phyloP scores from a whole-genome alignment of 2,329 filamentous ascomycete species.

The Beauveria caledonica region DNA sequence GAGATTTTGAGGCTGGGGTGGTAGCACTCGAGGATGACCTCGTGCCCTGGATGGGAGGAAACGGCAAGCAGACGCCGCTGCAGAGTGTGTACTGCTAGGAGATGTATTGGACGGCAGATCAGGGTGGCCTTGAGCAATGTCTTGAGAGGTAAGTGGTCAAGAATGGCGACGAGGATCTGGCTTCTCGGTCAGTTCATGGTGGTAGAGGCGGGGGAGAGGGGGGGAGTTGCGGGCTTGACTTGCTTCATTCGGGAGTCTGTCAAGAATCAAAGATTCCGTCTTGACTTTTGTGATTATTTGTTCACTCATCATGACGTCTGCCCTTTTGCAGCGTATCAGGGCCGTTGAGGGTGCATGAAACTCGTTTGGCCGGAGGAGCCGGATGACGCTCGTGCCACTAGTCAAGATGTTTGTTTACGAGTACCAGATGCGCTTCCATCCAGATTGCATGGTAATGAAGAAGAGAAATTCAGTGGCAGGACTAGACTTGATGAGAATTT shows the following conservation, averaged over 20 bases:
- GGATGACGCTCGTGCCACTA: too few species aligned
- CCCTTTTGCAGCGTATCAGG: neutral
- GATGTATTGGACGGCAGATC: neutral
- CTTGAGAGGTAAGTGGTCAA: neutral
- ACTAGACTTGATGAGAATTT: too few species aligned
- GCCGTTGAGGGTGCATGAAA: too few species aligned
- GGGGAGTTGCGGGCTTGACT: neutral
- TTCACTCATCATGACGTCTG: neutral
- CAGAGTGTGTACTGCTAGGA: neutral
- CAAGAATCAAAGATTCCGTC: neutral
- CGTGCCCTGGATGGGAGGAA: constrained; percentile 50
- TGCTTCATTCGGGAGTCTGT: constrained; percentile 6
- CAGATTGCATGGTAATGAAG: too few species aligned
- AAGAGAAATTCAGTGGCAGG: too few species aligned
- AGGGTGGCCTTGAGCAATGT: neutral
- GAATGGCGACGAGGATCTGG: constrained; percentile 2
- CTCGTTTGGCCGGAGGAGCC: too few species aligned
- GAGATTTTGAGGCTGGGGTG: constrained; percentile 61
- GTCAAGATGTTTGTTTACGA: too few species aligned
- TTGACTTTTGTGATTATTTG: neutral
- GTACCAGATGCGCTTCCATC: too few species aligned
- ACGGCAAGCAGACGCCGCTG: constrained; percentile 23
- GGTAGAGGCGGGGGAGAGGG: neutral
- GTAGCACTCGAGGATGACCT: constrained; percentile 70
- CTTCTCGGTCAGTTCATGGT: neutral